phyloP scores from a whole-genome alignment of 2,329 filamentous ascomycete species.

The Xylariaceae sp. region DNA sequence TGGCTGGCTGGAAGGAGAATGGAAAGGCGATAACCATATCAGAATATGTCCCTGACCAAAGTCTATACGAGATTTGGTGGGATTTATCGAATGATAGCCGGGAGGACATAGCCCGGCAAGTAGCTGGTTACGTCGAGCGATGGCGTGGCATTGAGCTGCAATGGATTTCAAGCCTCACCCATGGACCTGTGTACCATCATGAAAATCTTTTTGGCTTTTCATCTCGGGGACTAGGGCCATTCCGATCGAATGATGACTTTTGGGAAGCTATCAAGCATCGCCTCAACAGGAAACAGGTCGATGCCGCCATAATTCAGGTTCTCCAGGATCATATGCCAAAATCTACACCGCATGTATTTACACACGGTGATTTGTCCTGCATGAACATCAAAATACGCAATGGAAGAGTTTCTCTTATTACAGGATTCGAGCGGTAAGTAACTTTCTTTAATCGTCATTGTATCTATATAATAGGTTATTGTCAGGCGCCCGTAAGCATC shows the following conservation, averaged over 20 bases:
- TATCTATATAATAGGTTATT: too few species aligned
- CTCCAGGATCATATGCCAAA: constrained; percentile 22
- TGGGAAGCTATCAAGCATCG: constrained; percentile 17
- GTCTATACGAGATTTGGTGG: constrained; percentile 28
- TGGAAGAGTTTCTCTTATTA: constrained; percentile 18
- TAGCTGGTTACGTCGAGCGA: constrained; percentile 17
- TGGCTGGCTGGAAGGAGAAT: constrained; percentile 27
- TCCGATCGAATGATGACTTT: constrained; percentile 19
- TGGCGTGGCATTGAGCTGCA: constrained; percentile 19
- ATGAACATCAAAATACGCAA: constrained; percentile 21
- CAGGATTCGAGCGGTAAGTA: constrained; percentile 18
- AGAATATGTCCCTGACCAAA: constrained; percentile 18
- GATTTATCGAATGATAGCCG: constrained; percentile 10
- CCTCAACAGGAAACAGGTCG: constrained; percentile 8
- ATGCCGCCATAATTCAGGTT: constrained; percentile 11
- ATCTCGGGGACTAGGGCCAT: constrained; percentile 19
- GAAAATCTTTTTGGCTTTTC: constrained; percentile 19
- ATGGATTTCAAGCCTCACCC: constrained; percentile 4
- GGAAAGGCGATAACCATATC: constrained; percentile 26
- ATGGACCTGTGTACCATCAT: constrained; percentile 16
- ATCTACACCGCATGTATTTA: constrained; percentile 23
- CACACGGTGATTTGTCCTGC: constrained; percentile 27
- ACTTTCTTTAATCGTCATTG: too few species aligned
- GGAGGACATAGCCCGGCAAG: constrained; percentile 21
- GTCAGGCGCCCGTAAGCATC: too few species aligned